phyloP scores from a whole-genome alignment of 805 yeast species.

The Candida coleopterorum region DNA sequence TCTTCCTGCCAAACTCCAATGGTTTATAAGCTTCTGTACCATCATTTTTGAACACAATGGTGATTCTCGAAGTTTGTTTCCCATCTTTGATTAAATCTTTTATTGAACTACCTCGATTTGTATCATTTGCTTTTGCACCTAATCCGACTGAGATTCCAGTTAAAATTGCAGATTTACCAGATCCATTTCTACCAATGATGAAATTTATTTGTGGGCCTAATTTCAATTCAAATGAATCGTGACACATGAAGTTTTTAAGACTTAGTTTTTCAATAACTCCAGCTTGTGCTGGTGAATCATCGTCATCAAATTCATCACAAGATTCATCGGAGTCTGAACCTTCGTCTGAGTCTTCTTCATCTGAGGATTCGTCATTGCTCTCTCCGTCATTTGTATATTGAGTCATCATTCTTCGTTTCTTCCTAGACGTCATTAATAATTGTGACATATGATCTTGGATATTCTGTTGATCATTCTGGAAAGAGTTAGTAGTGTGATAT shows the following conservation, averaged over 20 bases:
- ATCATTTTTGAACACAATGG: slow-evolving; percentile 58
- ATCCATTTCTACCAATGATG: slow-evolving; percentile 86
- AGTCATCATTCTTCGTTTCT: slow-evolving; percentile 6
- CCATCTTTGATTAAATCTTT: slow-evolving; percentile 77
- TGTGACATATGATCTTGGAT: slow-evolving; percentile 6
- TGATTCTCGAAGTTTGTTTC: slow-evolving; percentile 58
- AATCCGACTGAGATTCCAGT: slow-evolving; percentile 85
- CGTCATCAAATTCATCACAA: slow-evolving; percentile 8
- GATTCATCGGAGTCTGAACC: slow-evolving; percentile 6
- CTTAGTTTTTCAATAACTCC: slow-evolving; percentile 66
- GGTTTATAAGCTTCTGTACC: slow-evolving; percentile 64
- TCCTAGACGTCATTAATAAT: background rate
- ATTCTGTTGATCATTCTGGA: background rate
- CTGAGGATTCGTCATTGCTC: background rate
- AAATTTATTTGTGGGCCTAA: slow-evolving; percentile 81
- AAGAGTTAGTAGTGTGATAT: no score
- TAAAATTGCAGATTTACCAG: slow-evolving; percentile 84
- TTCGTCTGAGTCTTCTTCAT: background rate
- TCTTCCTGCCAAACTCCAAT: slow-evolving; percentile 61
- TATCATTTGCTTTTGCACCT: slow-evolving; percentile 84
- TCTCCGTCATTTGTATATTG: background rate
- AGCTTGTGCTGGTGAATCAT: slow-evolving; percentile 35
- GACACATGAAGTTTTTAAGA: slow-evolving; percentile 84
- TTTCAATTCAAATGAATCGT: slow-evolving; percentile 67
- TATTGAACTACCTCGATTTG: slow-evolving; percentile 75